Evolutionary conservation across 2,329 filamentous ascomycete species (phyloP), one percentile per base, ranked within the genome.

Genomic region (Fusarium luffae): DNA sequence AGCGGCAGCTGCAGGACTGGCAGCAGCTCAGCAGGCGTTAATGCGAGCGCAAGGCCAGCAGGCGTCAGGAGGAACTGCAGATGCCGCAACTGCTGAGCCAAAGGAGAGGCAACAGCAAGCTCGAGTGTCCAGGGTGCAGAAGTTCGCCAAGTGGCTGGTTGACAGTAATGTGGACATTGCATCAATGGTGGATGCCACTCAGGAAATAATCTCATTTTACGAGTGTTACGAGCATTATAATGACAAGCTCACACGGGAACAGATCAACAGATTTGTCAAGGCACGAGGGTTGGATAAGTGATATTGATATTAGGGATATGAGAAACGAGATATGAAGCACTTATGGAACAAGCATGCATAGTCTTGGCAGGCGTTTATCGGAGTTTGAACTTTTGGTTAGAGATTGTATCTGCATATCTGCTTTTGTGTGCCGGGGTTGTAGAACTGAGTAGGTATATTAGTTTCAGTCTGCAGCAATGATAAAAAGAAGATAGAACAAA

Each of bases 161-260:
- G 93, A 97, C 77, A 96, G 93, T 74, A 91, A 89, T 59, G 88
- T 97, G 44, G 93, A 97, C 74, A 92, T 97, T 75, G 89, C 93
- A 70, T 91, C 90, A 32, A 90, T 97, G 79, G 91, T 97, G 52
- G 93, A 97, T 79, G 93, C 92, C 75, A 95, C 93, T 1, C 94
- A 98, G 80, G 94, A 97, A 81, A 87, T 97, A 67, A 93, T 98
- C 55, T 94, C 93, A 5, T 88, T 97, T 68, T 97, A 97, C 77
- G 93, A 97, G 76, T 87, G 83, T 64, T 83, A 87, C 52, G 87
- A 89, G 75, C 83, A 87, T 71, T 89, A 88, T 70, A 88, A 88
- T 67, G 87, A 89, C 56, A 89, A 89, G 74, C 79, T 85, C 41
- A 87, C 85, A 4, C 78, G 85, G 51, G 87, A 89, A 75, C 85